Percentiles rank a stretch among this genome's conserved stretches.
phyloP scores from a whole-genome alignment of 495 filamentous ascomycete genomes.

The Darksidea phi region DNA sequence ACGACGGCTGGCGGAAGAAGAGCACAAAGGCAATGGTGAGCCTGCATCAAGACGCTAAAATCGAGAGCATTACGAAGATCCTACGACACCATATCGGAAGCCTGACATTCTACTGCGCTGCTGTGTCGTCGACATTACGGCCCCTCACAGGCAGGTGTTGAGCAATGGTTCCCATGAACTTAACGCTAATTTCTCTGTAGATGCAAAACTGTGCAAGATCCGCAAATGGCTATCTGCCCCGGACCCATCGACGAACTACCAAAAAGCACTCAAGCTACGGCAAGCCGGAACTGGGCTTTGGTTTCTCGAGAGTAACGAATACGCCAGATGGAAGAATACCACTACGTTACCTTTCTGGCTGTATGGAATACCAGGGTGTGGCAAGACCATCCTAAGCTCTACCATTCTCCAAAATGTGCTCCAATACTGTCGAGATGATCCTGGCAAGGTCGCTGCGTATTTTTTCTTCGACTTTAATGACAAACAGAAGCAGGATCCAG shows the following conservation, averaged over 20 bases:
- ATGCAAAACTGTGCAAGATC: background rate
- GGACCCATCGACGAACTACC: slow-evolving; percentile 1
- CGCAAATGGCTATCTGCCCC: background rate
- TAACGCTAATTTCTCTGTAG: background rate
- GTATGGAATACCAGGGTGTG: background rate
- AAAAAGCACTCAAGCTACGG: slow-evolving; percentile 3
- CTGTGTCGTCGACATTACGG: background rate
- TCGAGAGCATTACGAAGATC: background rate
- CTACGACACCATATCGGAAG: background rate
- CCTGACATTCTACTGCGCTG: slow-evolving; percentile 1
- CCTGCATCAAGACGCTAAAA: slow-evolving; percentile 1
- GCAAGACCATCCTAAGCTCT: slow-evolving; percentile 8
- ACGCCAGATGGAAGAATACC: background rate
- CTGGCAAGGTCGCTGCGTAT: slow-evolving; percentile 4
- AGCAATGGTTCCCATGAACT: too few relatives aligned
- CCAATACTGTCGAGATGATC: slow-evolving; percentile 5
- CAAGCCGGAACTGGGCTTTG: background rate
- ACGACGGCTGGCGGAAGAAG: background rate
- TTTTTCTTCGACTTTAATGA: slow-evolving; percentile 18
- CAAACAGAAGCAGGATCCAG: slow-evolving; percentile 9
- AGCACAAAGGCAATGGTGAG: background rate
- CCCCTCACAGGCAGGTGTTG: background rate
- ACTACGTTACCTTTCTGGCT: background rate
- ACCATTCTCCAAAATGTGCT: slow-evolving; percentile 1
- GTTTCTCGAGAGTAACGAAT: background rate